Base-by-base conservation (phyloP, 2,329 filamentous ascomycete species). In the Verticillium klebahnii region DNA sequence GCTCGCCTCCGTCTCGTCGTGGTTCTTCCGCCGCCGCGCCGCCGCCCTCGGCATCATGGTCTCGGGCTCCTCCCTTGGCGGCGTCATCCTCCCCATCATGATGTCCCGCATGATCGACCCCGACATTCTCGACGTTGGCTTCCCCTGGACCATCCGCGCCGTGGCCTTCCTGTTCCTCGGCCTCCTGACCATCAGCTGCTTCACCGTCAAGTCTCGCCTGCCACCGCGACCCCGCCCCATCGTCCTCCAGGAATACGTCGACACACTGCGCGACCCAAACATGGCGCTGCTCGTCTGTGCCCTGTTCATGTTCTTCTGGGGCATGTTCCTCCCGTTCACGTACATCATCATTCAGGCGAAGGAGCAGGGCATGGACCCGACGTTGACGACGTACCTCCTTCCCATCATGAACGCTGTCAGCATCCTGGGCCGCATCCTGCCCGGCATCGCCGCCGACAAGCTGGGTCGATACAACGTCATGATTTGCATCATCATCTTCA, bases 91-190 rank as follows among this genome's bases (percentile, higher is more conserved):
- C 58, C 70, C 64, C n/a, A 67, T 77, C 58, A 71, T 76, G 58
- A 76, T 80, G 58, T 69, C 70, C 14, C 74, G 72, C 65, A 52
- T 52, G 45, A 73, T 83, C 3, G 77, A 82, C 65, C 73, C 74
- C n/a, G 68, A 69, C 19, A 76, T 87, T 60, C 45, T 52, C 45
- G 23, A 52, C n/a, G 45, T 52, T 14, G 84, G 84, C 34, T 88
- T 87, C 69, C 73, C 74, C 56, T 86, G 82, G 83, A 75, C 82
- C 6, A 77, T 74, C 5, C 73, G 80, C 8, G 70, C 78, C 37
- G 73, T 82, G 19, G 79, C 73, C 29, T 79, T 82, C 62, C 66
- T 80, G 60, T 70, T 82, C 17, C 72, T 80, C 15, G 77, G 58
- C 1, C 69, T 78, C 25, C 70, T 75, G 45, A 60, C 68, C 55